phyloP scores from a whole-genome alignment of 495 filamentous ascomycete species.

The Aspergillus bertholletiae region DNA sequence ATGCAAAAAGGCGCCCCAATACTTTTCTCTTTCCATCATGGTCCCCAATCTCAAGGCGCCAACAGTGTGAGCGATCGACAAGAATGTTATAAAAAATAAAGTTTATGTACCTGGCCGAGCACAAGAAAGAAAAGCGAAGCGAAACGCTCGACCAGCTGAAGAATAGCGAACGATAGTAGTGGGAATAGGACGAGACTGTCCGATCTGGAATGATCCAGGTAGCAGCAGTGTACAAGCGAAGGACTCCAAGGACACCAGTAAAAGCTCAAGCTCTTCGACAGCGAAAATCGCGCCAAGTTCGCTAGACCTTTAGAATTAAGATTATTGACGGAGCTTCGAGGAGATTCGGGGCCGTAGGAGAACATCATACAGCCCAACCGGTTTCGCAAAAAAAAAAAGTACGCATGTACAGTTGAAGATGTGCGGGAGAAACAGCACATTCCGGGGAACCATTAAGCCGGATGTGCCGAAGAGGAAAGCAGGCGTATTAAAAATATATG shows the following conservation, averaged over 20 bases:
- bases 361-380: constrained; percentile 6
- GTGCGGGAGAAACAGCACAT: not conserved
- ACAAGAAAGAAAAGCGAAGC: constrained; percentile 25
- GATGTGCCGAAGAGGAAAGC: constrained; percentile 18
- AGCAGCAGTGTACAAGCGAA: constrained; percentile 40
- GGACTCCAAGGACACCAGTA: constrained; percentile 30
- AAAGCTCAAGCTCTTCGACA: not conserved
- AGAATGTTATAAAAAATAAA: constrained; percentile 33
- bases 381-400: constrained; percentile 13
- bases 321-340: constrained; percentile 40
- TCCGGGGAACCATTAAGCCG: constrained; percentile 12
- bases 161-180: constrained; percentile 42
- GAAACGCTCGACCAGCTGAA: constrained; percentile 32
- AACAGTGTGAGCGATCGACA: constrained; percentile 45
- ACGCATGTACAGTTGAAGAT: constrained; percentile 31
- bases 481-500: constrained; percentile 36
- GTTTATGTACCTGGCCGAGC: constrained; percentile 38
- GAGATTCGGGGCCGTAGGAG: constrained; percentile 1
- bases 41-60: constrained; percentile 39
- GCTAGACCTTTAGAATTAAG: constrained; percentile 35
- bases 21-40: constrained; percentile 29
- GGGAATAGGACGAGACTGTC: constrained; percentile 27
- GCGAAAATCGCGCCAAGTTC: constrained; percentile 1
- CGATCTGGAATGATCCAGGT: constrained; percentile 13
- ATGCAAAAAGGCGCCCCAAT: constrained; percentile 28